phyloP scores from a whole-genome alignment of 192 early-diverging fungal genomes.

The Coemansia pectinata region DNA sequence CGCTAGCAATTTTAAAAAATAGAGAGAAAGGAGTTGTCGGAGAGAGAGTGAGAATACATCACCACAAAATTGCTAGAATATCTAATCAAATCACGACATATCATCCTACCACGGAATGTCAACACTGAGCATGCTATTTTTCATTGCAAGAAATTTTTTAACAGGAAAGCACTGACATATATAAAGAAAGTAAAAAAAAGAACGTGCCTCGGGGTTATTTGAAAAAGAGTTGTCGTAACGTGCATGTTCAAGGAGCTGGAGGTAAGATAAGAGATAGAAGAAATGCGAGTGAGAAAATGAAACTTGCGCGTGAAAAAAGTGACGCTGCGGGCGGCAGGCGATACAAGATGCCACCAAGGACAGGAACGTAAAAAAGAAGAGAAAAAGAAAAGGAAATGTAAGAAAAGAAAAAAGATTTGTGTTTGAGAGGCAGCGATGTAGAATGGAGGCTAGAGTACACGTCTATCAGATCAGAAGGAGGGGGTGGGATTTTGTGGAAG shows the following conservation, averaged over 20 bases:
- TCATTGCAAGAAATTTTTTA: neutral
- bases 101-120: too few relatives aligned
- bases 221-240: neutral
- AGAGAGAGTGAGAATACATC: neutral
- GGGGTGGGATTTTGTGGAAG: neutral
- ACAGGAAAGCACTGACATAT: neutral
- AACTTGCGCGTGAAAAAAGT: constrained; percentile 13
- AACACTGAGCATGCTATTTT: neutral
- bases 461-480: constrained; percentile 39
- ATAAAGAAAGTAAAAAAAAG: neutral
- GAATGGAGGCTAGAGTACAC: constrained; percentile 41
- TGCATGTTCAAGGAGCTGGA: constrained; percentile 4
- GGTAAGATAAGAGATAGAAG: constrained; percentile 9
- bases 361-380: constrained; percentile 1
- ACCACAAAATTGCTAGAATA: neutral
- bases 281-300: constrained; percentile 2
- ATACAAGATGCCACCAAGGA: constrained; percentile 3
- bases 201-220: neutral
- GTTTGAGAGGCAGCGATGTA: constrained; percentile 13
- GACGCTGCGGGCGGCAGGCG: neutral
- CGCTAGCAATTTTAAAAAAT: neutral
- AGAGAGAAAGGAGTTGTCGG: neutral
- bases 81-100: neutral
- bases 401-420: neutral
- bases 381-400: neutral